Base-by-base conservation (phyloP, 192 early-diverging fungal species). In the Entomortierella lignicola region DNA sequence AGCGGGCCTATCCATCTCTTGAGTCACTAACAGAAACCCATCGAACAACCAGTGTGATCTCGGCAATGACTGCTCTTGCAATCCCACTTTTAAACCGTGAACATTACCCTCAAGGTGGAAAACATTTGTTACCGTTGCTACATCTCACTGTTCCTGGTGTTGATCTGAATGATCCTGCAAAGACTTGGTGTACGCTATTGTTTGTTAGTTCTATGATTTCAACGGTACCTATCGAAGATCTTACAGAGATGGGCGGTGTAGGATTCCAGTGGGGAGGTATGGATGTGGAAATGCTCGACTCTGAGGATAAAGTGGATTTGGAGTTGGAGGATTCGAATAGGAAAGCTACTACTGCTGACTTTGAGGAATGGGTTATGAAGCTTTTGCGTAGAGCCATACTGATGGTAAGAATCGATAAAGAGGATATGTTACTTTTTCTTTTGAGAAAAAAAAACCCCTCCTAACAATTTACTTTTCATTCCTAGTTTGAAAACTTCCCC, bases 161-260 rank as follows among this genome's bases (percentile, higher is more conserved):
- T 31, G 96, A 99, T 69, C 83, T 96, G 72, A 99, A 99, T 80
- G 97, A 99, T 61, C 89, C 93, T 1, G 86, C 79, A 34, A 99
- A 98, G 77, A 90, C 96, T 5, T 88, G 86, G 31, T 83, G 86
- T 18, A 85, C 94, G 3, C 63, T 95, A 11, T 67, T 91, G 48
- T 95, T 95, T 77, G 83, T 96, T 29, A 86, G 84, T 11, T 85
- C 85, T 56, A 87, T 90, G 26, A 50, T 91, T 11, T 81, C 90
- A 72, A 85, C 81, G 30, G 87, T 94, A 2, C 92, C 93, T 0
- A 63, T 96, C 7, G 63, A 81, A 21, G 93, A 95, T 69, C 44
- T 91, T 53, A 90, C 90, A 4, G 84, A 86, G 25, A 43, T 26
- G 53, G 69, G 63, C n/a, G 73, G 54, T 42, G 60, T 50, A 27